Conservation (phyloP, 345 rosid species). For the Eutrema japonicum region DNA sequence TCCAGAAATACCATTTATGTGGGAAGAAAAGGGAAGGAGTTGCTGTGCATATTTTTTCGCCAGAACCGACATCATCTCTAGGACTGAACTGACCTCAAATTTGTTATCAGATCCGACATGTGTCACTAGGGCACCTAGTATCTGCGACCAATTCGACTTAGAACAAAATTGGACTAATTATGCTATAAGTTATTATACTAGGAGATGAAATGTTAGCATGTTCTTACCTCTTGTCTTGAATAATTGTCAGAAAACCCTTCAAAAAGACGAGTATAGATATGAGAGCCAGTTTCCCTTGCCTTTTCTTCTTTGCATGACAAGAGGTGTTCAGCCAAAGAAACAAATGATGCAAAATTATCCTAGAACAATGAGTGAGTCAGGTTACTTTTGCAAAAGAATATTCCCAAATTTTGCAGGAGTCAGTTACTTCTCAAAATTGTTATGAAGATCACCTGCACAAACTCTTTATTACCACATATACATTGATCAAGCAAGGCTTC, state of each 20-base stretch:
- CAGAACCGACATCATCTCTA: slow-evolving; percentile 65
- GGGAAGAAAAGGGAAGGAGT: slow-evolving; percentile 71
- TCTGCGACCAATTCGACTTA: slow-evolving; percentile 51
- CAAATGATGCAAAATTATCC: slow-evolving; percentile 74
- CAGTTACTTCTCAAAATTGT: slow-evolving; percentile 17
- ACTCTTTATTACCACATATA: slow-evolving; percentile 65
- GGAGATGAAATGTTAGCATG: slow-evolving; percentile 3
- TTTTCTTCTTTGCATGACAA: slow-evolving; percentile 77
- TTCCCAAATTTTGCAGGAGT: slow-evolving; percentile 17
- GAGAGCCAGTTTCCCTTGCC: slow-evolving; percentile 72
- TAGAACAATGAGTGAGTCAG: slow-evolving; percentile 38
- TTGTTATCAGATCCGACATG: slow-evolving; percentile 84
- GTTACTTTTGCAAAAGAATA: slow-evolving; percentile 25
- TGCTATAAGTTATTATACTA: slow-evolving; percentile 1
- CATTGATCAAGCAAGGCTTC: slow-evolving; percentile 73
- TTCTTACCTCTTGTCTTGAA: slow-evolving; percentile 76
- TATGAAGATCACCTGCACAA: slow-evolving; percentile 58
- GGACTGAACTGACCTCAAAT: slow-evolving; percentile 74
- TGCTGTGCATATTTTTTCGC: slow-evolving; percentile 63
- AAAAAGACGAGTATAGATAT: slow-evolving; percentile 62
- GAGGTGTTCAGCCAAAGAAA: slow-evolving; percentile 74
- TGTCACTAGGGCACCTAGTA: slow-evolving; percentile 76
- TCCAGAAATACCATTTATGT: slow-evolving; percentile 65
- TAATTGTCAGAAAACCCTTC: slow-evolving; percentile 66
- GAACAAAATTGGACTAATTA: slow-evolving; percentile 5